Conservation (phyloP, 73 alveolate genomes). For the Paramecium primaurelia region DNA sequence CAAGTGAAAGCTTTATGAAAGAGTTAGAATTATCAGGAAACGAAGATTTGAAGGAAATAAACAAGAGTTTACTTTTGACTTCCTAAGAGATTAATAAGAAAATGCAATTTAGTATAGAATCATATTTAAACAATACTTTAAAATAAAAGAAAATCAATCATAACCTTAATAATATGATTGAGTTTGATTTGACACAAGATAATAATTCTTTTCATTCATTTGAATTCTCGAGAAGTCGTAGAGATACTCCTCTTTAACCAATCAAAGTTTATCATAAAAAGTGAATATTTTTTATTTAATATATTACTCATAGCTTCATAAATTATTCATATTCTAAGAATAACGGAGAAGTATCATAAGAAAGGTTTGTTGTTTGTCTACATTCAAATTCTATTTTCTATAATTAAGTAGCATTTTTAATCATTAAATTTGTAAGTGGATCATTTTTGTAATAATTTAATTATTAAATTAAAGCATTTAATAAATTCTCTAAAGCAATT, state of each 20-base stretch:
- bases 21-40: conserved; percentile 27
- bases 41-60: conserved; percentile 14
- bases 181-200: not conserved
- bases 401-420: not conserved
- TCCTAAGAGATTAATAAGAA: conserved; percentile 15
- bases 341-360: not conserved
- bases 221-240: not conserved
- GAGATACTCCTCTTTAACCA: not conserved
- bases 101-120: not conserved
- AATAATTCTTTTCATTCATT: not conserved
- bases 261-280: not conserved
- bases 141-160: not conserved
- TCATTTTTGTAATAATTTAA: not conserved
- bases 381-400: not conserved
- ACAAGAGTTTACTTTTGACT: not conserved
- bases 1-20: not conserved
- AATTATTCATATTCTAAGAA: not conserved
- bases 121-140: not conserved
- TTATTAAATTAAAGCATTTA: not conserved
- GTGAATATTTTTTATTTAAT: not conserved
- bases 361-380: not conserved
- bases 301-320: conserved; percentile 15
- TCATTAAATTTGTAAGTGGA: not conserved
- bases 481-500: not conserved
- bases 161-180: not conserved